A percentile compares a stretch with the other conserved stretches of the same genome.
These are phyloP conservation scores for Plasmopara viticola DNA, from an alignment of 352 stramenopile species.

Conservation along the genomic window DNA sequence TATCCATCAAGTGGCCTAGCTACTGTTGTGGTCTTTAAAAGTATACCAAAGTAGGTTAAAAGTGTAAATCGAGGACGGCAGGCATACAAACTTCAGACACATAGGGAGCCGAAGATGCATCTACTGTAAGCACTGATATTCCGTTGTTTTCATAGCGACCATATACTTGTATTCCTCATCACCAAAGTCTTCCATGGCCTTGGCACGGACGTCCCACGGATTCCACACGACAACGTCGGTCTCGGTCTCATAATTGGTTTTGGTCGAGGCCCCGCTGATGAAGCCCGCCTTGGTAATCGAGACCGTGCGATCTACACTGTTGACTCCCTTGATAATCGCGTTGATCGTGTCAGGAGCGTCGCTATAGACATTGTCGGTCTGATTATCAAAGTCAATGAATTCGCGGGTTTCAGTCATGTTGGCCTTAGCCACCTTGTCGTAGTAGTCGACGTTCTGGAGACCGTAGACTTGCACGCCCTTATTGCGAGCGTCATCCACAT, in stretches of 20 bases:
- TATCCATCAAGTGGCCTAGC: too few species aligned
- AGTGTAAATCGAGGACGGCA: too few species aligned
- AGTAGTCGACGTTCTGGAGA: conserved; percentile 75
- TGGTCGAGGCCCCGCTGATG: conserved; percentile 21
- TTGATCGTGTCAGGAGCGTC: conserved; percentile 47
- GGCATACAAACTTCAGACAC: too few species aligned
- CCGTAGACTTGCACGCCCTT: conserved; percentile 60
- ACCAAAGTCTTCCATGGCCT: conserved; percentile 89
- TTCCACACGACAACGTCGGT: conserved; percentile 90
- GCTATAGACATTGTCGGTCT: conserved; percentile 86
- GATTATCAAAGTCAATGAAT: conserved; percentile 48
- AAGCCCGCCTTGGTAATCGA: conserved; percentile 54
- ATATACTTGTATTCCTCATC: conserved; percentile 93
- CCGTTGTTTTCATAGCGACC: too few species aligned
- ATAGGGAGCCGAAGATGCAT: too few species aligned
- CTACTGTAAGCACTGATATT: too few species aligned
- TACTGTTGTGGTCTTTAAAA: too few species aligned
- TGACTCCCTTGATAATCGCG: conserved; percentile 40
- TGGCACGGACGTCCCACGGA: conserved; percentile 88
- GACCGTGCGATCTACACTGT: conserved; percentile 39
- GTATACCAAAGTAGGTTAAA: too few species aligned
- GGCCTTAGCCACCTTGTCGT: conserved; percentile 79
- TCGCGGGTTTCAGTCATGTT: conserved; percentile 53
- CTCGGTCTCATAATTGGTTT: conserved; percentile 21
- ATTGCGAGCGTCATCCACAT: conserved; percentile 66